phyloP scores from a whole-genome alignment of 1,284 basidiomycete species.

The Ceratobasidium sp. region DNA sequence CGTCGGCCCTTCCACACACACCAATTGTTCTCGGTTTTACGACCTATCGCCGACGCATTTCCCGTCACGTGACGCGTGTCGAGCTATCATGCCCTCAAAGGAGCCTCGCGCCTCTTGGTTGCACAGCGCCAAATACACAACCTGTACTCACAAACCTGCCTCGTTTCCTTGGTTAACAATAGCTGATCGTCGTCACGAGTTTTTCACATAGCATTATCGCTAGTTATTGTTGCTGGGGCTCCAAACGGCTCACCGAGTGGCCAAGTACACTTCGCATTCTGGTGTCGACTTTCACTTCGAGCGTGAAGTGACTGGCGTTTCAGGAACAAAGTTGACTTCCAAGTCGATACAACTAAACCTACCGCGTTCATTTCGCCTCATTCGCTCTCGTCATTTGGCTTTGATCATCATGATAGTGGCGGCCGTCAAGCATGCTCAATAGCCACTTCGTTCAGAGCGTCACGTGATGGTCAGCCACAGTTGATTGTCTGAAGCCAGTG shows the following conservation, averaged over 20 bases:
- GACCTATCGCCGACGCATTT: neutral
- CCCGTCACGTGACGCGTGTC: neutral
- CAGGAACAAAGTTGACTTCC: no score
- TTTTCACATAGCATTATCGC: neutral
- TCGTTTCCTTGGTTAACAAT: constrained; percentile 11
- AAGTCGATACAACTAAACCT: no score
- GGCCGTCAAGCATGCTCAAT: neutral
- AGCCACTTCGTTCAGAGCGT: constrained; percentile 3
- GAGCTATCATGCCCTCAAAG: neutral
- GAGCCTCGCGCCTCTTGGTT: neutral
- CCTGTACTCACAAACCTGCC: neutral
- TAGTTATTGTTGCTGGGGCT: neutral
- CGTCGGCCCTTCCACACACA: neutral
- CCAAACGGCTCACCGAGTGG: neutral
- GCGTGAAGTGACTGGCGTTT: no score
- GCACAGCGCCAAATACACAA: neutral
- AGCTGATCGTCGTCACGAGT: neutral
- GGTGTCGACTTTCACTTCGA: no score
- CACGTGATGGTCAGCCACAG: neutral
- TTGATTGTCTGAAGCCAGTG: constrained; percentile 18
- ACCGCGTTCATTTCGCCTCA: neutral
- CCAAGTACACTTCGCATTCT: no score
- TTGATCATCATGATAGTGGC: constrained; percentile 18
- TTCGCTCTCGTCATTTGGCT: no score
- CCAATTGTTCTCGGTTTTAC: neutral